Base-by-base conservation (phyloP, 306 rosid genomes). In the Quercus bicolor region DNA sequence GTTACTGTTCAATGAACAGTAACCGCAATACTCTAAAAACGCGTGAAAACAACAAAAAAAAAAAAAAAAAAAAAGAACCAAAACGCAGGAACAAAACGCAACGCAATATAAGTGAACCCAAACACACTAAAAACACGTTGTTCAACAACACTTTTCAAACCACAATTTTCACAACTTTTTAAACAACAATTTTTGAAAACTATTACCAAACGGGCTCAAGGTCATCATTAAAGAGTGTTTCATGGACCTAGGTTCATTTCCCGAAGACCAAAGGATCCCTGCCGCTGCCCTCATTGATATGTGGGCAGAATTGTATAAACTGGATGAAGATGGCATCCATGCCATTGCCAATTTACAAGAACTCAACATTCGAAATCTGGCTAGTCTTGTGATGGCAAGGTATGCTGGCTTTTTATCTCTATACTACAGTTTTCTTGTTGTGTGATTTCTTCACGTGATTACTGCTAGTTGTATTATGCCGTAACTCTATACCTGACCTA, bases 241-340 rank as follows among this genome's bases (percentile, higher is more conserved):
- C 78, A 14, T 78, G 51, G 87, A 87, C 81, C 79, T 94, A 13
- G 84, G 89, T 68, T 87, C 85, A 55, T 91, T 94, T 81, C 98
- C 94, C 1, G 91, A 85, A 64, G 91, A 82, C 61, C 90, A 81
- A 33, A 90, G 88, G 81, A 94, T 91, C 33, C 87, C 90, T 71
- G 92, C 78, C 18, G 43, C 86, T 54, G 76, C 85, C 21, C 88
- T 94, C 55, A 72, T 90, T 74, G 97, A 90, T 85, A 88, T 90
- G 60, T 90, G 89, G 90, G 70, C 75, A 31, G 92, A 86, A 80
- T 54, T 85, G 53, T 79, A 73, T 55, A 56, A 56, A 6, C 53
- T 79, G 54, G 80, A 75, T 43, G 87, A 85, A 34, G 88, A 88
- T 54, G 79, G 81, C 7, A 24, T 16, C 12, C 77, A 1, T 56